These are phyloP conservation scores for Melanogaster broomeanus DNA, from an alignment of 768 basidiomycete species.

Conservation along the genomic window DNA sequence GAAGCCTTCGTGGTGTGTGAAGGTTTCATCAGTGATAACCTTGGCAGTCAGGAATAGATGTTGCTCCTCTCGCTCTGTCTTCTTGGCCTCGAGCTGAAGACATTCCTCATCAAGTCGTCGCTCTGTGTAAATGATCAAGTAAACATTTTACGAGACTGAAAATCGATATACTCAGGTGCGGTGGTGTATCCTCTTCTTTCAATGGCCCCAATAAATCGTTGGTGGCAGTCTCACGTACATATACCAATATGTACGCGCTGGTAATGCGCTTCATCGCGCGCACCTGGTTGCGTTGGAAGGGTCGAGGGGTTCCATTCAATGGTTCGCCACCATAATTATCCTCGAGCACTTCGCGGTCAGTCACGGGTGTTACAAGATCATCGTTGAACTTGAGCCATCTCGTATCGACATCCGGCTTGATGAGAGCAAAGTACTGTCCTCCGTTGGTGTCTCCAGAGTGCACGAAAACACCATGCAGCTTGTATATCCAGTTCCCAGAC, in stretches of 20 bases:
- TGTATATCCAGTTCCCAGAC: conserved; percentile 89
- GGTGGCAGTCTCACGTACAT: conserved; percentile 83
- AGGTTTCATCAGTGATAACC: conserved; percentile 97
- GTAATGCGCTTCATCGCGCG: conserved; percentile 97
- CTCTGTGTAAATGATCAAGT: conserved; percentile 48
- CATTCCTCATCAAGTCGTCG: conserved; percentile 93
- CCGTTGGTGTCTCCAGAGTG: conserved; percentile 99
- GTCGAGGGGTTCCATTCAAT: conserved; percentile 71
- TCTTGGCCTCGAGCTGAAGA: conserved; percentile 89
- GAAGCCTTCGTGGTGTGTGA: conserved; percentile 93
- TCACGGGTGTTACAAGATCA: conserved; percentile 97
- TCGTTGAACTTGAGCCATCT: conserved; percentile 99
- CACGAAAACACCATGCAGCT: conserved; percentile 93
- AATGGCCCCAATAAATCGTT: conserved; percentile 89
- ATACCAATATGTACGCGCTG: conserved; percentile 99
- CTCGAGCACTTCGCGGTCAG: conserved; percentile 95
- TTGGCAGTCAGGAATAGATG: conserved; percentile 97
- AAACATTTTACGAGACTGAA: conserved; percentile 1
- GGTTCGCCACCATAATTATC: conserved; percentile 98
- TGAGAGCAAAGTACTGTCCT: conserved; percentile 98
- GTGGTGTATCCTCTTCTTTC: conserved; percentile 89
- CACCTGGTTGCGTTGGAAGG: conserved; percentile 86
- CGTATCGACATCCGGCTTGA: conserved; percentile 94
- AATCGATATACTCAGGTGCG: conserved; percentile 79
- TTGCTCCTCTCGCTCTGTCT: conserved; percentile 96